A percentile compares a stretch with the other conserved stretches of the same genome.
Conservation (phyloP, 495 filamentous ascomycete species). For the Talaromyces adpressus region DNA sequence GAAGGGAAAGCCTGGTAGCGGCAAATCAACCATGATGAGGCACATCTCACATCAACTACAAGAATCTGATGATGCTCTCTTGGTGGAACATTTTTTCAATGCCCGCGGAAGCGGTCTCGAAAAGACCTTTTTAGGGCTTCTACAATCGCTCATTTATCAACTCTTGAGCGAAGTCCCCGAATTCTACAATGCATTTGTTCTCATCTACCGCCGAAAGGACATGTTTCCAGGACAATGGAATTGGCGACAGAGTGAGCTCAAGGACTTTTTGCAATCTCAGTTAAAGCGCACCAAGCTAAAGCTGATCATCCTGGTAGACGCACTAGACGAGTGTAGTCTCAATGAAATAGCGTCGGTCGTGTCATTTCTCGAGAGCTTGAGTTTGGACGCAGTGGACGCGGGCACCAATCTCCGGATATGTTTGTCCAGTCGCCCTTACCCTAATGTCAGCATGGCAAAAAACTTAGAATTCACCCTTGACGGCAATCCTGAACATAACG, state of each 20-base stretch:
- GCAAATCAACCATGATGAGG: slow-evolving; percentile 20
- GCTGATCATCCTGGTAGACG: slow-evolving; percentile 29
- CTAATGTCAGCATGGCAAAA: slow-evolving; percentile 12
- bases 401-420: slow-evolving; percentile 11
- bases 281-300: background rate
- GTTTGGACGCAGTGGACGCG: background rate
- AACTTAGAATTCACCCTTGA: slow-evolving; percentile 13
- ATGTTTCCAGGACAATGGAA: background rate
- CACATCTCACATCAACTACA: slow-evolving; percentile 10
- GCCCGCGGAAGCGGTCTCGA: slow-evolving; percentile 40
- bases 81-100: slow-evolving; percentile 41
- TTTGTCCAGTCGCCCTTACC: slow-evolving; percentile 22
- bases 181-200: background rate
- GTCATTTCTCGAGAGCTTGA: slow-evolving; percentile 9
- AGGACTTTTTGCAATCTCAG: slow-evolving; percentile 9
- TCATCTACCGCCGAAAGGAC: background rate
- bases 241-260: background rate
- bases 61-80: background rate
- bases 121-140: slow-evolving; percentile 44
- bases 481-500: slow-evolving; percentile 8
- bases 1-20: slow-evolving; percentile 17
- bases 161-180: slow-evolving; percentile 21
- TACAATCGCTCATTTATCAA: slow-evolving; percentile 41
- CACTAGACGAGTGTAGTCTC: slow-evolving; percentile 30
- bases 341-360: slow-evolving; percentile 8